Evolutionary conservation across 177 flowering plant species (phyloP).

Genomic region (Telopea speciosissima): DNA sequence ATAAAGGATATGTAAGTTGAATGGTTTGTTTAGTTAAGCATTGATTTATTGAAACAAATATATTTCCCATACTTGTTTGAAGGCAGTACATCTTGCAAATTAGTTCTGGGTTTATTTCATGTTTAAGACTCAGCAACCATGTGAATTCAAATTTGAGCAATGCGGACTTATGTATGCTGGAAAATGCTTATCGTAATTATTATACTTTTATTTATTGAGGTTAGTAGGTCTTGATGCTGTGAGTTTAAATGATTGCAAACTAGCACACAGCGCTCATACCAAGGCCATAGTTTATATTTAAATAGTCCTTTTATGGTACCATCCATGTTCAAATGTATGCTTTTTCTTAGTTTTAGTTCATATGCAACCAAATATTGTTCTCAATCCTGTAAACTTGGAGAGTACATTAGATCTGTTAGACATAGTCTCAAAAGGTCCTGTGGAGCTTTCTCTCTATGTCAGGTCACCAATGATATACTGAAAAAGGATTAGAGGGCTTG

Average conservation of each 20-base stretch:
- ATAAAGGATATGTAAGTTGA: constrained; percentile 79
- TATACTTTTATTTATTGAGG: too few species aligned
- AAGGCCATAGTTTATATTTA: too few species aligned
- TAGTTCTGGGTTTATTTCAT: background rate
- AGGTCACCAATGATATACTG: background rate
- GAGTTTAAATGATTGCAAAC: background rate
- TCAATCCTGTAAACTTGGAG: too few species aligned
- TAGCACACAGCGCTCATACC: background rate
- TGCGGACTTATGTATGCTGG: background rate
- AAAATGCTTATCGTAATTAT: background rate
- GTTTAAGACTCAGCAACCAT: background rate
- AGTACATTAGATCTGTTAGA: background rate
- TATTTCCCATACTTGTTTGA: background rate
- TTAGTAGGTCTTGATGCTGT: background rate
- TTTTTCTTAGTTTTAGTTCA: too few species aligned
- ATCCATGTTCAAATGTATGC: background rate
- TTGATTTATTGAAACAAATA: background rate
- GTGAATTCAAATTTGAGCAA: background rate
- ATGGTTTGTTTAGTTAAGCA: constrained; percentile 1
- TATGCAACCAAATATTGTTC: too few species aligned
- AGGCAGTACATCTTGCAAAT: background rate
- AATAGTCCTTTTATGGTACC: background rate
- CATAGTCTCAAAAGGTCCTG: background rate
- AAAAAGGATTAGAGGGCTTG: background rate
- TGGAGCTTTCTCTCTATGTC: background rate